A percentile compares a stretch with the other conserved stretches of the same genome.
phyloP scores from a whole-genome alignment of 169 alveolate species.

The Miamiensis avidus region DNA sequence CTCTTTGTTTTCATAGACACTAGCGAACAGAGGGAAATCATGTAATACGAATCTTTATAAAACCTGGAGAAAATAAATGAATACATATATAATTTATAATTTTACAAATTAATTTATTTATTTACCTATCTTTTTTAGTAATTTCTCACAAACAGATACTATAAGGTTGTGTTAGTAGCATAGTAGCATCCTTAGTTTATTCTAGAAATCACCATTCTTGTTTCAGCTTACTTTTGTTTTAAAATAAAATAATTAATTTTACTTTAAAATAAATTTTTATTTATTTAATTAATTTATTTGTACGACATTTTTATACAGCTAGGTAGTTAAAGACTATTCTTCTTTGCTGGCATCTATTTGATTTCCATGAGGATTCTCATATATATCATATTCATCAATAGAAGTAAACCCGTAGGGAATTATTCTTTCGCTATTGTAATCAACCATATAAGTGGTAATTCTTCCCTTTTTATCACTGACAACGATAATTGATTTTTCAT shows the following conservation, averaged over 20 bases:
- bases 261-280: neutral
- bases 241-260: neutral
- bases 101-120: neutral
- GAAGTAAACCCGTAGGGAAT: conserved; percentile 40
- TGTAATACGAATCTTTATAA: conserved; percentile 9
- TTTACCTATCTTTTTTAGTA: conserved; percentile 10
- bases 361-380: conserved; percentile 56
- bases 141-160: conserved; percentile 23
- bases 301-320: conserved; percentile 6
- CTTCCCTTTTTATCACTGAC: conserved; percentile 10
- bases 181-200: conserved; percentile 6
- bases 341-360: neutral
- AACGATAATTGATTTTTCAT: conserved; percentile 19
- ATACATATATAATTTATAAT: no score
- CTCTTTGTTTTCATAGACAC: conserved; percentile 6
- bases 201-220: conserved; percentile 13
- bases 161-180: conserved; percentile 7
- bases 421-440: conserved; percentile 24
- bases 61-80: neutral
- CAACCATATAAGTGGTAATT: conserved; percentile 4
- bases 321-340: conserved; percentile 3
- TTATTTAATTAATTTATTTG: neutral
- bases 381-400: conserved; percentile 45
- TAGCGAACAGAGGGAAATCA: conserved; percentile 18
- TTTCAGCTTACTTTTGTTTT: neutral